Conservation (phyloP, 495 filamentous ascomycete genomes). For the Penicillium simplicissimum region DNA sequence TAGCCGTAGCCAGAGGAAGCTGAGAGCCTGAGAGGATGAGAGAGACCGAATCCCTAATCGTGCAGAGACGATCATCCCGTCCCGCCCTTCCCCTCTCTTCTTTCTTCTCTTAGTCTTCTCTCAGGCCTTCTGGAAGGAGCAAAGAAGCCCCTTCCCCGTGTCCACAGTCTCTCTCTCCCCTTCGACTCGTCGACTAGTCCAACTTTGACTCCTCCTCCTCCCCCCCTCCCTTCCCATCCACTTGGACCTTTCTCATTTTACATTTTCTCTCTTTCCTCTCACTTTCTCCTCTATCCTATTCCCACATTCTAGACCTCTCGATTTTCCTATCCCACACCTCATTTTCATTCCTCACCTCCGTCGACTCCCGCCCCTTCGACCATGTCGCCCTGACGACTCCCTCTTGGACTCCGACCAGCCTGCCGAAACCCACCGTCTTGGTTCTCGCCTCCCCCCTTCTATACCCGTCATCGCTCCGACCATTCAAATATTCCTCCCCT, state of each 20-base stretch:
- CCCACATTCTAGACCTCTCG: slow-evolving; percentile 11
- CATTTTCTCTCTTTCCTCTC: slow-evolving; percentile 1
- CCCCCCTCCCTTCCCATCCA: slow-evolving; percentile 10
- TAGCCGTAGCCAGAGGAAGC: no score
- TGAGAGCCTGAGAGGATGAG: no score
- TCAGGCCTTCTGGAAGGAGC: slow-evolving; percentile 29
- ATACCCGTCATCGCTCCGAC: not conserved
- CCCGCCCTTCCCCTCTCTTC: not conserved
- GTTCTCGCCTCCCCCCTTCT: not conserved
- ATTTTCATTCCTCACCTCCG: not conserved
- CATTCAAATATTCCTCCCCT: not conserved
- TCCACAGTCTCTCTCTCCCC: not conserved
- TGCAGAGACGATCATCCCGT: slow-evolving; percentile 8
- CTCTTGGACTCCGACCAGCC: slow-evolving; percentile 4
- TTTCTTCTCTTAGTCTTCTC: slow-evolving; percentile 3
- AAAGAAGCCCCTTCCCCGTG: slow-evolving; percentile 30
- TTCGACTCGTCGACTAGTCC: not conserved
- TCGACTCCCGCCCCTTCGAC: not conserved
- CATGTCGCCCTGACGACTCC: slow-evolving; percentile 22
- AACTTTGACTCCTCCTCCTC: slow-evolving; percentile 8
- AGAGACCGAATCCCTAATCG: not conserved
- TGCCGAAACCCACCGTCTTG: slow-evolving; percentile 5
- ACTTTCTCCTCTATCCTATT: not conserved
- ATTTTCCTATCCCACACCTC: not conserved
- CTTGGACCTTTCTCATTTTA: slow-evolving; percentile 11